phyloP scores from a whole-genome alignment of 2,329 filamentous ascomycete species.

The Ophiostoma sp. region DNA sequence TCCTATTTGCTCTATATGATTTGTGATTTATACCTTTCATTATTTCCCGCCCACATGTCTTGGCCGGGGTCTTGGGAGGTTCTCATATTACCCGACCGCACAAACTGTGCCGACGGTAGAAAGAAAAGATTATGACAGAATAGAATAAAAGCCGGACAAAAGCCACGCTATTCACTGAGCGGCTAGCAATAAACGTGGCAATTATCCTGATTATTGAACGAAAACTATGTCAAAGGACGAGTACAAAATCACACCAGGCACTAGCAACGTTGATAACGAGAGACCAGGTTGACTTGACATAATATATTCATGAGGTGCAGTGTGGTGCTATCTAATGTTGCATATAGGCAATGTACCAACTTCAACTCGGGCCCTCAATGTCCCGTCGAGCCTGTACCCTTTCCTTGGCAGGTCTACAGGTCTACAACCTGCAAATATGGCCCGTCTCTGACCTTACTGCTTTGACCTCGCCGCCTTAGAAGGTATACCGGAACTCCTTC shows the following conservation, averaged over 20 bases:
- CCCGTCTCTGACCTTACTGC: no score
- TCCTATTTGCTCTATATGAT: neutral
- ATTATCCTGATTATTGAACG: neutral
- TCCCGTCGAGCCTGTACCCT: neutral
- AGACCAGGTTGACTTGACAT: neutral
- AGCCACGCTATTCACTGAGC: neutral
- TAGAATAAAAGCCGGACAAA: neutral
- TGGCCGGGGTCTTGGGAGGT: neutral
- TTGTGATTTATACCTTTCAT: neutral
- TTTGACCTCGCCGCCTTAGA: neutral
- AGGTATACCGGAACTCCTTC: slow-evolving; percentile 9
- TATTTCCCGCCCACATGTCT: neutral
- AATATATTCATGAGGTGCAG: neutral
- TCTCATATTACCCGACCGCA: neutral
- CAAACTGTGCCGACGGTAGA: neutral
- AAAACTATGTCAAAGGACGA: neutral
- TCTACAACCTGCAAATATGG: no score
- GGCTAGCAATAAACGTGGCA: neutral
- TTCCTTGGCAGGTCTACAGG: neutral
- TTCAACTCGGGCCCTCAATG: neutral
- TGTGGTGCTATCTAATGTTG: neutral
- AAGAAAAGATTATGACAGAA: neutral
- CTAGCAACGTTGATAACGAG: neutral
- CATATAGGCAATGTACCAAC: slow-evolving; percentile 3
- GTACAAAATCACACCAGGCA: neutral